These are phyloP conservation scores for Scenedesmus sp. DNA, from an alignment of 163 green algal genomes.

Conservation along the genomic window DNA sequence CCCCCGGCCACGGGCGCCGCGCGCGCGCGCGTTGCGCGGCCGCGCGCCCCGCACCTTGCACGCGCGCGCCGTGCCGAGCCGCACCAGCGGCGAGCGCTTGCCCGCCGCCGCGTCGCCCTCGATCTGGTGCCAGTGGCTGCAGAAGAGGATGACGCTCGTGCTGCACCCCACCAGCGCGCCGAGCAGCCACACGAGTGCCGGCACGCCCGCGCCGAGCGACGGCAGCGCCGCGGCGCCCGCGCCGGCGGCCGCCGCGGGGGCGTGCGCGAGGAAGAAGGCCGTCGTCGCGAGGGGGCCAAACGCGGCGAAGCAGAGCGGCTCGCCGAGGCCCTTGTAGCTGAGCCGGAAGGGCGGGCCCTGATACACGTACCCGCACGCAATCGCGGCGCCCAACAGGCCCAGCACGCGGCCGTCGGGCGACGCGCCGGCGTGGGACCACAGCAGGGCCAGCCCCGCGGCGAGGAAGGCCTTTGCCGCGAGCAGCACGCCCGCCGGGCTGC, in stretches of 20 bases:
- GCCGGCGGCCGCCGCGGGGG: slow-evolving; percentile 29
- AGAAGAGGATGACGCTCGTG: slow-evolving; percentile 96
- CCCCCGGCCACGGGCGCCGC: neutral
- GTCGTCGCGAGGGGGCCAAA: slow-evolving; percentile 93
- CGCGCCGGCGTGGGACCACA: slow-evolving; percentile 49
- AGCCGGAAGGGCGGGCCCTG: slow-evolving; percentile 94
- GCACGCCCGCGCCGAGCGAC: slow-evolving; percentile 46
- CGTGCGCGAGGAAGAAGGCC: slow-evolving; percentile 92
- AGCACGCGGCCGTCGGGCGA: slow-evolving; percentile 61
- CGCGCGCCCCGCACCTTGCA: too few species aligned
- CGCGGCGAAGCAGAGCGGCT: slow-evolving; percentile 96
- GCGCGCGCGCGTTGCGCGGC: too few species aligned
- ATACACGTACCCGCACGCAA: slow-evolving; percentile 96
- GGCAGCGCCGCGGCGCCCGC: neutral
- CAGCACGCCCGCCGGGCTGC: slow-evolving; percentile 56
- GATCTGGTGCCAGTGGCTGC: slow-evolving; percentile 96
- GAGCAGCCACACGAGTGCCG: slow-evolving; percentile 53
- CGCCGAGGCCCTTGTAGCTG: slow-evolving; percentile 96
- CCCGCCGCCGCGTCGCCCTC: slow-evolving; percentile 78
- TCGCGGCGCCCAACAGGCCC: slow-evolving; percentile 77
- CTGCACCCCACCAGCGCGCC: slow-evolving; percentile 85
- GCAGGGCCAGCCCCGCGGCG: slow-evolving; percentile 45
- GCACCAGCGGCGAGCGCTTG: slow-evolving; percentile 92
- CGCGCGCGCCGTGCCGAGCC: slow-evolving; percentile 67
- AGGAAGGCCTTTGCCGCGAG: slow-evolving; percentile 66